A percentile compares a stretch with the other conserved stretches of the same genome.
Evolutionary conservation across 2,329 filamentous ascomycete genomes (phyloP).

Genomic region (Arthrinium phaeospermum): DNA sequence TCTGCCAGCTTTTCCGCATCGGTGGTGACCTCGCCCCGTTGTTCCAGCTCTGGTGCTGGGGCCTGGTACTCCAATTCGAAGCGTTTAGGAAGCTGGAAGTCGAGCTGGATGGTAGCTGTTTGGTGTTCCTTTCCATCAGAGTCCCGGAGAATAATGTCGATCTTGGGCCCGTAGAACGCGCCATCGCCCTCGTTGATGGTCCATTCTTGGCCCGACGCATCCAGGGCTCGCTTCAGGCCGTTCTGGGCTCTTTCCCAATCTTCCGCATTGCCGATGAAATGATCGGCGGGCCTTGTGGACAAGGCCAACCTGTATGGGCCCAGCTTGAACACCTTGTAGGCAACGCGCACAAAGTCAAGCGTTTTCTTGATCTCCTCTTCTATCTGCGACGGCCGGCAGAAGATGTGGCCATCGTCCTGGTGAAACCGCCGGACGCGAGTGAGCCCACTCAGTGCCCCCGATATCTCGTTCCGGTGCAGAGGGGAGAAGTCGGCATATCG

Average conservation of each 20-base stretch:
- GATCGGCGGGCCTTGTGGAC: slow-evolving; percentile 77
- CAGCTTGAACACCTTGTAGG: slow-evolving; percentile 67
- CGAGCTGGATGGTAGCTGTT: slow-evolving; percentile 86
- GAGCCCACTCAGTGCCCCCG: slow-evolving; percentile 86
- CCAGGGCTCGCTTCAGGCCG: slow-evolving; percentile 68
- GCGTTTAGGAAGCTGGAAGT: slow-evolving; percentile 85
- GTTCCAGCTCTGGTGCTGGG: slow-evolving; percentile 68
- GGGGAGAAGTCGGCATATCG: slow-evolving; percentile 96
- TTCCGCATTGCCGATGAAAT: slow-evolving; percentile 76
- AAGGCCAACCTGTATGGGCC: slow-evolving; percentile 77
- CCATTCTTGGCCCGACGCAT: slow-evolving; percentile 71
- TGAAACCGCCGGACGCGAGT: slow-evolving; percentile 93
- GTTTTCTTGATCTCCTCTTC: slow-evolving; percentile 67
- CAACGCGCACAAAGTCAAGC: slow-evolving; percentile 50
- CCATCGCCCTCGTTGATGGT: slow-evolving; percentile 80
- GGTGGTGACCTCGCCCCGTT: slow-evolving; percentile 54
- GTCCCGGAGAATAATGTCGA: slow-evolving; percentile 83
- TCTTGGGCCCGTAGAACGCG: slow-evolving; percentile 91
- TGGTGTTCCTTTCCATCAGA: slow-evolving; percentile 86
- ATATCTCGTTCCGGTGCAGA: slow-evolving; percentile 93
- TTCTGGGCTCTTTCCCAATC: slow-evolving; percentile 71
- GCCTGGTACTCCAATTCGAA: slow-evolving; percentile 79
- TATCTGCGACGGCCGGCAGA: slow-evolving; percentile 68
- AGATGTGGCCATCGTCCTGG: slow-evolving; percentile 96
- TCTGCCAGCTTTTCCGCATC: slow-evolving; percentile 53